A percentile compares a stretch with the other conserved stretches of the same genome.
Evolutionary conservation across 2,329 filamentous ascomycete genomes (phyloP).

Genomic region (Clonostachys chloroleuca): DNA sequence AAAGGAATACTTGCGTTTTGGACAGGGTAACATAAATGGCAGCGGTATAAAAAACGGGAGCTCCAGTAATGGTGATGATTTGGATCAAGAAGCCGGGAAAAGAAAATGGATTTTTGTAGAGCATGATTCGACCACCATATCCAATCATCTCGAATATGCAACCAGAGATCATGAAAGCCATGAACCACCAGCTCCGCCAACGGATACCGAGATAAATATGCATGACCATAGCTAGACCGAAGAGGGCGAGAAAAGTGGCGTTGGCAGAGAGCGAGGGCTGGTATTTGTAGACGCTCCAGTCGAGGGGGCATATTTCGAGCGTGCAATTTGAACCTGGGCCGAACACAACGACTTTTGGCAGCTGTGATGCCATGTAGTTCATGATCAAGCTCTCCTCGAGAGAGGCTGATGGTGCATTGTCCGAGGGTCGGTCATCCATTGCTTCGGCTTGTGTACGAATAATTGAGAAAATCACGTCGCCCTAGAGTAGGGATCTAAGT

Average conservation of each 20-base stretch:
- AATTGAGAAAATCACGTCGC: too few species aligned
- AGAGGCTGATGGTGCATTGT: too few species aligned
- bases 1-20: slow-evolving; percentile 19
- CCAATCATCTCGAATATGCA: slow-evolving; percentile 56
- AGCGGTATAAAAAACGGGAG: slow-evolving; percentile 42
- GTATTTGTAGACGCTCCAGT: slow-evolving; percentile 41
- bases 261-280: slow-evolving; percentile 37
- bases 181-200: slow-evolving; percentile 37
- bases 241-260: slow-evolving; percentile 33
- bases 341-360: slow-evolving; percentile 16
- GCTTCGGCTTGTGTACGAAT: too few species aligned
- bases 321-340: slow-evolving; percentile 45
- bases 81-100: slow-evolving; percentile 59
- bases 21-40: slow-evolving; percentile 60
- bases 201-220: slow-evolving; percentile 34
- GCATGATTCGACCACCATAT: slow-evolving; percentile 53
- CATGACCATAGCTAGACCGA: slow-evolving; percentile 37
- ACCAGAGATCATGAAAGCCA: slow-evolving; percentile 45
- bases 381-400: too few species aligned
- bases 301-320: slow-evolving; percentile 37
- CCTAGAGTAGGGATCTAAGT: too few species aligned
- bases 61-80: slow-evolving; percentile 41
- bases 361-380: too few species aligned
- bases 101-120: slow-evolving; percentile 51
- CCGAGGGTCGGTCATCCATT: too few species aligned